Conservation (phyloP, 1,284 basidiomycete species). For the Cryptococcus deneoformans region DNA sequence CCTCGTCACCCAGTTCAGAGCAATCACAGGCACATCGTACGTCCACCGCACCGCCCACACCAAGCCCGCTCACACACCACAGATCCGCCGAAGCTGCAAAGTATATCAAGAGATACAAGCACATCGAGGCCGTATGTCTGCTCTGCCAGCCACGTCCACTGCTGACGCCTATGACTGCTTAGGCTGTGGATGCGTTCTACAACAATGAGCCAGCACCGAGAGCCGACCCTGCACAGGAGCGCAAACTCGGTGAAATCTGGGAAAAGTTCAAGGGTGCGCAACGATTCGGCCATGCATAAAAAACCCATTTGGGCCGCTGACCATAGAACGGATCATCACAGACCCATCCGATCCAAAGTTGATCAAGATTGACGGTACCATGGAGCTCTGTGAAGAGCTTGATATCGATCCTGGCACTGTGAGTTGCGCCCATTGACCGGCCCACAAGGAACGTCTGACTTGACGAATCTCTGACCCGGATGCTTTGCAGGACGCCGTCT, state of each 20-base stretch:
- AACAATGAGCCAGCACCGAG: constrained; percentile 23
- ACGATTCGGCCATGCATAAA: background rate
- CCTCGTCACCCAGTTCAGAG: constrained; percentile 31
- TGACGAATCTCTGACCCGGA: background rate
- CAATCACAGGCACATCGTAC: constrained; percentile 43
- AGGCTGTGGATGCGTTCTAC: constrained; percentile 46
- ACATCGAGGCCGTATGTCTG: constrained; percentile 36
- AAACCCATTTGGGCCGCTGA: background rate
- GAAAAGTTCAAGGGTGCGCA: constrained; percentile 48
- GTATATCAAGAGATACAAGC: constrained; percentile 46
- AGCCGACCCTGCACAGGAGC: constrained; percentile 31
- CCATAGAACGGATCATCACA: constrained; percentile 4
- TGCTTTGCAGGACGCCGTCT: constrained; percentile 35
- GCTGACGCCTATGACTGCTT: background rate
- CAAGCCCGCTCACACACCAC: background rate
- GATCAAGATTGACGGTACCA: constrained; percentile 50
- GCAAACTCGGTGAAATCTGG: constrained; percentile 49
- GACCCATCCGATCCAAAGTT: constrained; percentile 41
- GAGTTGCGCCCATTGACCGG: constrained; percentile 8
- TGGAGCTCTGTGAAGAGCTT: constrained; percentile 45
- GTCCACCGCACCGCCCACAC: constrained; percentile 7
- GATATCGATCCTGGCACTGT: constrained; percentile 46
- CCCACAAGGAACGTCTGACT: background rate
- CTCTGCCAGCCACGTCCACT: background rate
- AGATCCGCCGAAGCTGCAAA: constrained; percentile 37